These are phyloP conservation scores for Hemisphaericaspora nanyangensis DNA, from an alignment of 805 yeast genomes.

Conservation along the genomic window DNA sequence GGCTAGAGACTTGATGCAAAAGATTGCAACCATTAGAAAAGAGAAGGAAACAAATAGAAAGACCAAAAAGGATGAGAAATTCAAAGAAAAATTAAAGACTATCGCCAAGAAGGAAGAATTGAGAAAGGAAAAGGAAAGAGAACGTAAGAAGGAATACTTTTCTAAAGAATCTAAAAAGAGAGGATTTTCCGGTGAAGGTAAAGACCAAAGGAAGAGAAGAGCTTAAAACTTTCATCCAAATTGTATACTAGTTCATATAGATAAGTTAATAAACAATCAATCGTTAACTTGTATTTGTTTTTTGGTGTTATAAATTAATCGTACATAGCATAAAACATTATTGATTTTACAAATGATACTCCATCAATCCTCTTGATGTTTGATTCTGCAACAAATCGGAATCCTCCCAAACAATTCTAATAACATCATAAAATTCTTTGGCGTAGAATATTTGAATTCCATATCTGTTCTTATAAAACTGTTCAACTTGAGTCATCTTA, in stretches of 20 bases:
- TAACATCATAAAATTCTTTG: slow-evolving; percentile 73
- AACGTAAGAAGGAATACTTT: slow-evolving; percentile 84
- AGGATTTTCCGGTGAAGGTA: slow-evolving; percentile 31
- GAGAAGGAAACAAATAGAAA: slow-evolving; percentile 79
- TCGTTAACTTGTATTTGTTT: too few species aligned
- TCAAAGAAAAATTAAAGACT: slow-evolving; percentile 70
- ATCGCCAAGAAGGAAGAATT: slow-evolving; percentile 70
- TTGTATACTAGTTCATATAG: background rate
- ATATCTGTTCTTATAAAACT: slow-evolving; percentile 47
- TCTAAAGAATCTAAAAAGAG: slow-evolving; percentile 67
- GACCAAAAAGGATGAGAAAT: slow-evolving; percentile 69
- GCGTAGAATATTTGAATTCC: slow-evolving; percentile 63
- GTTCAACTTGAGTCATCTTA: slow-evolving; percentile 39
- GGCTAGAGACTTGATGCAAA: slow-evolving; percentile 84
- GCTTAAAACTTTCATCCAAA: slow-evolving; percentile 10
- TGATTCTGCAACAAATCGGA: slow-evolving; percentile 23
- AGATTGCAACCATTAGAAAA: slow-evolving; percentile 77
- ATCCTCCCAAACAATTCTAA: slow-evolving; percentile 65
- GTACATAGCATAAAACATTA: background rate
- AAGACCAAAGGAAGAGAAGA: slow-evolving; percentile 28
- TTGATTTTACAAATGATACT: slow-evolving; percentile 25
- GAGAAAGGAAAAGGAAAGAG: slow-evolving; percentile 70
- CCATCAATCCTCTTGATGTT: slow-evolving; percentile 23
- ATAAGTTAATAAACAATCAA: too few species aligned
- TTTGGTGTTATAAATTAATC: too few species aligned